A percentile compares a stretch with the other conserved stretches of the same genome.
Conservation (phyloP, 202 grass and related monocot genomes). For the Panicum virgatum region DNA sequence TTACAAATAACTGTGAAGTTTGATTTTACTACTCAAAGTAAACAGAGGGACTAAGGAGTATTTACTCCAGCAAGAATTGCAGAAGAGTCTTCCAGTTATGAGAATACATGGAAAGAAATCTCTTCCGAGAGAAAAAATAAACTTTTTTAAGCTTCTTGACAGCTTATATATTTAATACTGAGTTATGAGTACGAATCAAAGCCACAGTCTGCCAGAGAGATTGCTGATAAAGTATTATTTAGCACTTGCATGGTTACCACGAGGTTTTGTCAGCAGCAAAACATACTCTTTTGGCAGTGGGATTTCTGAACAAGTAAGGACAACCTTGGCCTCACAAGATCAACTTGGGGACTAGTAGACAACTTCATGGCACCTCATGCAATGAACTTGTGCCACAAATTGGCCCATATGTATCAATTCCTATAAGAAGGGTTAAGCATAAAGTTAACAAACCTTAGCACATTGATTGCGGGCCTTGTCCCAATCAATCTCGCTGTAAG, state of each 20-base stretch:
- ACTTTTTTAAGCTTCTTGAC: not conserved
- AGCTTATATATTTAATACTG: constrained; percentile 3
- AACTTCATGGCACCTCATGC: not conserved
- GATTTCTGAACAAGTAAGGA: not conserved
- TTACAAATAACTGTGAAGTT: not conserved
- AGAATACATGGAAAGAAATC: not conserved
- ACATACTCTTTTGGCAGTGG: constrained; percentile 10
- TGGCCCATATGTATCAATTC: not conserved
- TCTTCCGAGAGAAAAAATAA: no score
- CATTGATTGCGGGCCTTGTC: constrained; percentile 79
- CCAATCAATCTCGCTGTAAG: constrained; percentile 79
- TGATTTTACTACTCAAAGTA: not conserved
- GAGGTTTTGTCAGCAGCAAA: not conserved
- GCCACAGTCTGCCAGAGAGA: not conserved
- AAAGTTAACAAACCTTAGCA: constrained; percentile 74
- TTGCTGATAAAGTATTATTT: not conserved
- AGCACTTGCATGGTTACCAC: not conserved
- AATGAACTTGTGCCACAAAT: not conserved
- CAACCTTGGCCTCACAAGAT: not conserved
- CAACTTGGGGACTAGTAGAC: not conserved
- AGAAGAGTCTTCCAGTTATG: not conserved
- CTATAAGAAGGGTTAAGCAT: constrained; percentile 14
- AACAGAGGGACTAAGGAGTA: not conserved
- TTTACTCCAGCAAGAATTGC: not conserved
- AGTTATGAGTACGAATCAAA: not conserved